These are phyloP conservation scores for Penicillium sp. DNA, from an alignment of 2,329 filamentous ascomycete genomes.

Conservation along the genomic window DNA sequence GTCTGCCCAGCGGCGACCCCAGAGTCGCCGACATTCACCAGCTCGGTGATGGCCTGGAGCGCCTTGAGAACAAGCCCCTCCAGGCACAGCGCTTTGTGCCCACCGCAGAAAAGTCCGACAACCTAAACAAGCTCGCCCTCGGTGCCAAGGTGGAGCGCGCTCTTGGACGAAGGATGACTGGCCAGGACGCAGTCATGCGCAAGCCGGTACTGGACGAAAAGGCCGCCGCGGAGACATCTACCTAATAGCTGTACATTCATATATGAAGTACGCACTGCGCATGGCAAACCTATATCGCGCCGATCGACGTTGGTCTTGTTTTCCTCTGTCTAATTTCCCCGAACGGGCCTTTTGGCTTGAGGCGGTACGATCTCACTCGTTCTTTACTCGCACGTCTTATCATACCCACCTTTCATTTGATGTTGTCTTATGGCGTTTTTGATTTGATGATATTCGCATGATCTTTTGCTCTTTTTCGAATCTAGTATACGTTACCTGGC, in stretches of 20 bases:
- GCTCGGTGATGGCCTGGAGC: slow-evolving; percentile 73
- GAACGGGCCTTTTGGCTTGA: not conserved
- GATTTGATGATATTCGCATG: slow-evolving; percentile 10
- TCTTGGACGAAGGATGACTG: slow-evolving; percentile 75
- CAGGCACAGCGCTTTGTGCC: slow-evolving; percentile 74
- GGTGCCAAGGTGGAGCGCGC: slow-evolving; percentile 88
- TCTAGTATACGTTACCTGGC: slow-evolving; percentile 1
- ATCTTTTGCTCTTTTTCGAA: not conserved
- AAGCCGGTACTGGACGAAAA: slow-evolving; percentile 50
- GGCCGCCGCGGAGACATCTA: slow-evolving; percentile 20
- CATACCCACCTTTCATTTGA: slow-evolving; percentile 16
- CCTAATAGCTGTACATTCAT: slow-evolving; percentile 2
- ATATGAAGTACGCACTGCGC: not conserved
- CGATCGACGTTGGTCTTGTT: slow-evolving; percentile 5
- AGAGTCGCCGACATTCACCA: slow-evolving; percentile 63
- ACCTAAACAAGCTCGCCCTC: slow-evolving; percentile 78
- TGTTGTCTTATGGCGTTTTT: slow-evolving; percentile 6
- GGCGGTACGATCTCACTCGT: slow-evolving; percentile 9
- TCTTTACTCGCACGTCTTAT: slow-evolving; percentile 17
- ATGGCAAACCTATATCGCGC: not conserved
- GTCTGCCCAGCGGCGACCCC: slow-evolving; percentile 44
- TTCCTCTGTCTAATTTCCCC: slow-evolving; percentile 6
- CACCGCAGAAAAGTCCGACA: slow-evolving; percentile 72
- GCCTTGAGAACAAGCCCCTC: slow-evolving; percentile 85
- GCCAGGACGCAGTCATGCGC: slow-evolving; percentile 79